Evolutionary conservation across 2,329 filamentous ascomycete species (phyloP), one percentile per base, ranked within the genome.

Genomic region (Neofusicoccum parvum): DNA sequence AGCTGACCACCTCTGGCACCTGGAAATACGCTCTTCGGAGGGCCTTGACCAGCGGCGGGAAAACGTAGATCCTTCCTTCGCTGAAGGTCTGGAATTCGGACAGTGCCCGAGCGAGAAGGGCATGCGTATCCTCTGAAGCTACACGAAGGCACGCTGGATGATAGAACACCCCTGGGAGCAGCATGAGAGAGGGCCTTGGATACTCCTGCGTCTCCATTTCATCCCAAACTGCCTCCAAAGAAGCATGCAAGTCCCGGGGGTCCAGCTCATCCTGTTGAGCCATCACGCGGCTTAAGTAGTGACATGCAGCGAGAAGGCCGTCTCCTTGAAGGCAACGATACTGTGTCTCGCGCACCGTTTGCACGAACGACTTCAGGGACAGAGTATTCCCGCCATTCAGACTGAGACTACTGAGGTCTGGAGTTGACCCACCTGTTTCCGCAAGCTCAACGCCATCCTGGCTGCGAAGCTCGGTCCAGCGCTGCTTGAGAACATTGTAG

Each of bases 121-220:
- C 46, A 34, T 39, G 59, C 27, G 37, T 64, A 12, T 41, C 62
- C 54, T 58, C 32, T 15, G n/a, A 69, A 27, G 64, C 70, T 2
- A 67, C 36, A n/a, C 66, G 54, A 36, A 75, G 68, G 68, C 74
- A 74, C 14, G 36, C 64, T 9, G 72, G 70, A 65, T 81, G 75
- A 23, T 81, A 75, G 12, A 81, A 70, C 1, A 81, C 50, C 4
- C 67, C 62, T 3, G 80, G 77, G 9, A 82, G 45, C 15, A 73
- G 70, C 50, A 80, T 68, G 5, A 79, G 72, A 1, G 80, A 73
- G 2, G 71, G 71, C 66, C 80, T 78, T 12, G 78, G 77, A 67
- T 81, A 83, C 48, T 83, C 81, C 59, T 82, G 77, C 56, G 79
- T 79, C 65, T 83, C 82, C 2, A 81, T 71, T 66, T 83, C 81